Conservation (phyloP, 2,329 filamentous ascomycete genomes). For the Zarea fungicola region DNA sequence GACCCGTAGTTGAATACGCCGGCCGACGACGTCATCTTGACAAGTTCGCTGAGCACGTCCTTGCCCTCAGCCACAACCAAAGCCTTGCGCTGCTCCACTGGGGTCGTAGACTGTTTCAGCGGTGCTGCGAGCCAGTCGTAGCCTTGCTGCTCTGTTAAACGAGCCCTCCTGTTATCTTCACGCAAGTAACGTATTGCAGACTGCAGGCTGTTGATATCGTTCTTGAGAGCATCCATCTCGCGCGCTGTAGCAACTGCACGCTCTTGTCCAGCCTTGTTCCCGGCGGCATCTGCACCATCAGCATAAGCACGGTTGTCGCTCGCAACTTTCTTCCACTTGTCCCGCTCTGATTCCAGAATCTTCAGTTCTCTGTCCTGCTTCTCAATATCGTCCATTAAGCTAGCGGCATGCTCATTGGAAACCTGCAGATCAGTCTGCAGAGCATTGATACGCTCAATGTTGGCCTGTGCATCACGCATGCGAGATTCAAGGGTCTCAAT, state of each 20-base stretch:
- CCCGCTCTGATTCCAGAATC: constrained; percentile 58
- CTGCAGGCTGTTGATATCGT: constrained; percentile 60
- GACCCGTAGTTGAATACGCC: constrained; percentile 54
- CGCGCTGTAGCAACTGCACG: constrained; percentile 64
- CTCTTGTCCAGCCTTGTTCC: constrained; percentile 56
- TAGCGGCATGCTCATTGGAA: constrained; percentile 43
- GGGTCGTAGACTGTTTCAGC: constrained; percentile 41
- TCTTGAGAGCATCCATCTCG: constrained; percentile 67
- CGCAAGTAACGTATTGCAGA: constrained; percentile 63
- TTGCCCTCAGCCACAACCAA: constrained; percentile 56
- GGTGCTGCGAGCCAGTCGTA: constrained; percentile 60
- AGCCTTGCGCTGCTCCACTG: constrained; percentile 43
- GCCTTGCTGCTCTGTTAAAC: constrained; percentile 49
- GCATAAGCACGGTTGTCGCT: constrained; percentile 54
- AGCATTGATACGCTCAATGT: constrained; percentile 63
- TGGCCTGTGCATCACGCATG: constrained; percentile 77
- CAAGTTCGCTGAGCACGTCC: constrained; percentile 59
- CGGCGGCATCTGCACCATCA: constrained; percentile 46
- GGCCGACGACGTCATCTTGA: constrained; percentile 54
- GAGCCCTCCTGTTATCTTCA: constrained; percentile 60
- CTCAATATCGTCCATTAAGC: constrained; percentile 59
- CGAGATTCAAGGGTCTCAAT: constrained; percentile 88
- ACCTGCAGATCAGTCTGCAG: constrained; percentile 56
- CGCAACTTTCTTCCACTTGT: constrained; percentile 67
- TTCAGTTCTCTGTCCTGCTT: constrained; percentile 63